phyloP scores from a whole-genome alignment of 108 stramenopile genomes.

The Craspedostauros australis region DNA sequence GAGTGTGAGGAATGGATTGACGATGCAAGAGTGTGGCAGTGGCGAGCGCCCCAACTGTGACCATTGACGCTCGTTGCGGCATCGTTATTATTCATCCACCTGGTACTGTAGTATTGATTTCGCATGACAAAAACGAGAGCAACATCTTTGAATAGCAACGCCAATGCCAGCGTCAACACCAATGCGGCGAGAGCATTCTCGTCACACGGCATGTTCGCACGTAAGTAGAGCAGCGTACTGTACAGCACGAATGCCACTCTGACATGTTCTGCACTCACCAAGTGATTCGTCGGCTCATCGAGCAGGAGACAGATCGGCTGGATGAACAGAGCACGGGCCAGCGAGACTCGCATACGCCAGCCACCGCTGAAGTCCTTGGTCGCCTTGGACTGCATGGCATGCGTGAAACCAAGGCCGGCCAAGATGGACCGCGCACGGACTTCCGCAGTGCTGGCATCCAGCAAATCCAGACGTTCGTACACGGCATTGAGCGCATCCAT shows the following conservation, averaged over 20 bases:
- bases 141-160: no score
- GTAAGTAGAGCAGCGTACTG: no score
- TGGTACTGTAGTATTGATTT: no score
- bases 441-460: constrained; percentile 97
- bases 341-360: constrained; percentile 97
- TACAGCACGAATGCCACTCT: no score
- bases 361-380: constrained; percentile 97
- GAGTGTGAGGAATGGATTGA: background rate
- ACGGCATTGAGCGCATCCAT: constrained; percentile 87
- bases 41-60: no score
- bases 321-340: constrained; percentile 95
- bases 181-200: no score
- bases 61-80: no score
- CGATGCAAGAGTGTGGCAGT: background rate
- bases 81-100: no score
- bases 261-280: constrained; percentile 32
- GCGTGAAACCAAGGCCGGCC: constrained; percentile 93
- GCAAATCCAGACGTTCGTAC: constrained; percentile 94
- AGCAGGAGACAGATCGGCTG: constrained; percentile 91
- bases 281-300: constrained; percentile 95
- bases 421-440: constrained; percentile 93
- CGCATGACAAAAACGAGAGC: no score
- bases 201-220: no score
- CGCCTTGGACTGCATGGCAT: constrained; percentile 86
- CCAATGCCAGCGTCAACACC: no score